These are phyloP conservation scores for Fusarium abutilonis DNA, from an alignment of 2,329 filamentous ascomycete genomes.

Conservation along the genomic window DNA sequence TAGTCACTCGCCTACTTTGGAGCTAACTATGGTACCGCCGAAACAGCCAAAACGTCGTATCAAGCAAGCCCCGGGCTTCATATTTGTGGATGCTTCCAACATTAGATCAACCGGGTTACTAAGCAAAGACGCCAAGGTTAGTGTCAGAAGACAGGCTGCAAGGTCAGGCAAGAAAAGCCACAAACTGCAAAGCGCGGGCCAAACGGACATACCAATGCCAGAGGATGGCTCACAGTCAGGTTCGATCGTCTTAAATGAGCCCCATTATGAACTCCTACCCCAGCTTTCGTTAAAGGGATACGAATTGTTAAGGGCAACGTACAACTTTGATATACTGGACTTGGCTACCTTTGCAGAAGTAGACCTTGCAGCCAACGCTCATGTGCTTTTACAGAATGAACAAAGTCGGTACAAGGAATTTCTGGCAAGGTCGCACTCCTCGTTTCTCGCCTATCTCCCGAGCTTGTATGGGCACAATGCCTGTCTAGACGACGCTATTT, in stretches of 20 bases:
- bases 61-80: neutral
- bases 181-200: neutral
- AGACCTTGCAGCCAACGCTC: neutral
- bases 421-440: neutral
- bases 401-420: neutral
- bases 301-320: neutral
- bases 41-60: neutral
- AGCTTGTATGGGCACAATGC: neutral
- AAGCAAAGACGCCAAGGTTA: neutral
- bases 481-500: constrained; percentile 1
- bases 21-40: neutral
- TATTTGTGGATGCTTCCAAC: neutral
- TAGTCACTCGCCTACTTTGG: neutral
- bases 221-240: neutral
- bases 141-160: neutral
- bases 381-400: neutral
- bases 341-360: neutral
- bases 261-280: neutral
- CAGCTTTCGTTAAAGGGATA: neutral
- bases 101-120: neutral
- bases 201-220: neutral
- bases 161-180: neutral
- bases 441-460: neutral
- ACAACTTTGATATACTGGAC: constrained; percentile 4
- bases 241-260: neutral